A percentile compares a stretch with the other conserved stretches of the same genome.
phyloP scores from a whole-genome alignment of 2,329 filamentous ascomycete species.

The Phaeosphaeriaceae sp. region DNA sequence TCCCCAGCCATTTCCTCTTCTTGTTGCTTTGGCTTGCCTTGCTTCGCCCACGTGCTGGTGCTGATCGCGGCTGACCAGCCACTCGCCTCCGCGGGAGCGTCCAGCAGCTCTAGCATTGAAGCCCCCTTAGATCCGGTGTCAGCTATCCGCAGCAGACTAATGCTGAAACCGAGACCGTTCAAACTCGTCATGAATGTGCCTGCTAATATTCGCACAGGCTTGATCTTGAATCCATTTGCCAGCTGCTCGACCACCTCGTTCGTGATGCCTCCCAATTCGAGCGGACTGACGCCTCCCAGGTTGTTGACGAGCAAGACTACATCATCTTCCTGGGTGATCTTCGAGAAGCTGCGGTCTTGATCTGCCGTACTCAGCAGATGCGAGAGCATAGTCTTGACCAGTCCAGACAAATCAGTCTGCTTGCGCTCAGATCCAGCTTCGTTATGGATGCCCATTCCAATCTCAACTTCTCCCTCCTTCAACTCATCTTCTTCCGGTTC shows the following conservation, averaged over 20 bases:
- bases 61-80: conserved; percentile 70
- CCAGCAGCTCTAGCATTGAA: conserved; percentile 71
- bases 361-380: conserved; percentile 70
- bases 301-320: conserved; percentile 78
- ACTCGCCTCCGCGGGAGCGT: conserved; percentile 70
- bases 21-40: conserved; percentile 50
- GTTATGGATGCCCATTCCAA: conserved; percentile 80
- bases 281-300: conserved; percentile 73
- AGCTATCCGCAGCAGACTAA: conserved; percentile 69
- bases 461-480: conserved; percentile 65
- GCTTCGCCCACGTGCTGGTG: conserved; percentile 65
- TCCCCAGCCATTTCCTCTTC: conserved; percentile 51
- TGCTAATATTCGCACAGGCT: conserved; percentile 66
- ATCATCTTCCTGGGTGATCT: conserved; percentile 66
- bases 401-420: conserved; percentile 50
- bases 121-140: conserved; percentile 65
- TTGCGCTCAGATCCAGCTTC: conserved; percentile 59
- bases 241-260: conserved; percentile 71
- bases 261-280: conserved; percentile 76
- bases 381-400: conserved; percentile 66
- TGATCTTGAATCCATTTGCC: conserved; percentile 64
- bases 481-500: conserved; percentile 66
- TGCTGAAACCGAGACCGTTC: conserved; percentile 74
- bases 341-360: conserved; percentile 73
- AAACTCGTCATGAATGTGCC: conserved; percentile 76